Evolutionary conservation across 2,329 filamentous ascomycete genomes (phyloP), one percentile per base, ranked within the genome.

Genomic region (Rutstroemia sydowiana): DNA sequence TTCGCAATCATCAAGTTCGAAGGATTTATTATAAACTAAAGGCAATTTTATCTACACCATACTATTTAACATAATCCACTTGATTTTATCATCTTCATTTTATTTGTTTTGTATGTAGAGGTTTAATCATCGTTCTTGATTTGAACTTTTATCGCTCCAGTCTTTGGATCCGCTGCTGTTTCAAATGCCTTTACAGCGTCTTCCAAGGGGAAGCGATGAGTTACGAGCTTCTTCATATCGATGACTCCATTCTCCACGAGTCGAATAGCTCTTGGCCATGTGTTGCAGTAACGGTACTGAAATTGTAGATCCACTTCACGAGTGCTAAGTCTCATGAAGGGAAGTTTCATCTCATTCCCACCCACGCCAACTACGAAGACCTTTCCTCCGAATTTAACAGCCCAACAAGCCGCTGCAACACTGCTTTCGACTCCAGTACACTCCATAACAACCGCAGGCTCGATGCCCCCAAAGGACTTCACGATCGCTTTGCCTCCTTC

Each of bases 361-460:
- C 92, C 93, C 2, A 97, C 91, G 37, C 92, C 92, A 59, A 96
- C 95, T 58, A 97, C 86, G 66, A 97, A 97, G 49, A 97, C 92
- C 72, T 95, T 95, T 63, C 93, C 92, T 59, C 92, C 93, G 65
- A 97, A 97, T 73, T 92, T 95, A 68, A 87, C 81, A 9, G 88
- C 84, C 79, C 91, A 93, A 67, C 96, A 92, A 48, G 90, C 89
- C 26, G 87, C 78, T 5, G 82, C 81, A 64, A 97, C 87, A 68
- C 85, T 91, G 71, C 84, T 88, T 75, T 96, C 91, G 14, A 95
- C 89, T 46, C 93, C 93, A 0, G 93, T 97, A 75, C 92, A 97
- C 71, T 97, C 92, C 71, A 97, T 79, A 11, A 84, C 84, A 48
- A 95, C 74, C 16, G 84, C 79, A 0, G 92, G 90, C 71, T 95